phyloP scores from a whole-genome alignment of 495 filamentous ascomycete genomes.

The Hypoxylon cercidicola region DNA sequence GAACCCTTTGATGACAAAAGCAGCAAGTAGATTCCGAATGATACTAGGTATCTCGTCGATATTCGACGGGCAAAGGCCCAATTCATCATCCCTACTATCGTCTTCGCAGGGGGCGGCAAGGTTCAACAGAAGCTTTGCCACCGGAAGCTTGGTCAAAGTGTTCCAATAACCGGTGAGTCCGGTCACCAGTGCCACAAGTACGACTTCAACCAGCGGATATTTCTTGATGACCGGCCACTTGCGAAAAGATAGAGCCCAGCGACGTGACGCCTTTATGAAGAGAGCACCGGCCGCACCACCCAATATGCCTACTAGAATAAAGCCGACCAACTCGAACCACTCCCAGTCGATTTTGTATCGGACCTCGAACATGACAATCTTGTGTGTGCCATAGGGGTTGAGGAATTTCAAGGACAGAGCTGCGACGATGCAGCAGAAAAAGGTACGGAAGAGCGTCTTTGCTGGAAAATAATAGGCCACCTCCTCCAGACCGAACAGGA shows the following conservation, averaged over 20 bases:
- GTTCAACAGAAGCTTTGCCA: conserved; percentile 90
- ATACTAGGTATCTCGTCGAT: conserved; percentile 78
- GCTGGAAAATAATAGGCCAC: conserved; percentile 97
- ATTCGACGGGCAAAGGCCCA: conserved; percentile 79
- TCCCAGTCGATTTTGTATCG: conserved; percentile 93
- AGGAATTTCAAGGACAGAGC: conserved; percentile 91
- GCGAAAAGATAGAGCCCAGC: conserved; percentile 91
- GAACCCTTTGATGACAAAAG: conserved; percentile 89
- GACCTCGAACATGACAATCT: conserved; percentile 96
- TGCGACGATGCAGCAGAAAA: conserved; percentile 96
- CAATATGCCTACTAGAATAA: conserved; percentile 84
- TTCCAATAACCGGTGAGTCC: conserved; percentile 94
- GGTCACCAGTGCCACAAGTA: conserved; percentile 86
- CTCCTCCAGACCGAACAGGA: conserved; percentile 94
- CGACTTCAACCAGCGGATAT: conserved; percentile 86
- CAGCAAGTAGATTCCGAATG: conserved; percentile 73
- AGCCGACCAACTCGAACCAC: conserved; percentile 87
- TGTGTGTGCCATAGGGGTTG: conserved; percentile 94
- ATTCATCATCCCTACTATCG: conserved; percentile 61
- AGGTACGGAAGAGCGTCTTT: conserved; percentile 97
- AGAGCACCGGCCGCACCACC: conserved; percentile 87
- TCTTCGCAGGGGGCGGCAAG: conserved; percentile 83
- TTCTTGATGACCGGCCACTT: conserved; percentile 81
- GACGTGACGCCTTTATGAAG: conserved; percentile 93
- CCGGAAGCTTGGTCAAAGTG: conserved; percentile 84